phyloP scores from a whole-genome alignment of 768 basidiomycete genomes.

The Tulasnella sp. region DNA sequence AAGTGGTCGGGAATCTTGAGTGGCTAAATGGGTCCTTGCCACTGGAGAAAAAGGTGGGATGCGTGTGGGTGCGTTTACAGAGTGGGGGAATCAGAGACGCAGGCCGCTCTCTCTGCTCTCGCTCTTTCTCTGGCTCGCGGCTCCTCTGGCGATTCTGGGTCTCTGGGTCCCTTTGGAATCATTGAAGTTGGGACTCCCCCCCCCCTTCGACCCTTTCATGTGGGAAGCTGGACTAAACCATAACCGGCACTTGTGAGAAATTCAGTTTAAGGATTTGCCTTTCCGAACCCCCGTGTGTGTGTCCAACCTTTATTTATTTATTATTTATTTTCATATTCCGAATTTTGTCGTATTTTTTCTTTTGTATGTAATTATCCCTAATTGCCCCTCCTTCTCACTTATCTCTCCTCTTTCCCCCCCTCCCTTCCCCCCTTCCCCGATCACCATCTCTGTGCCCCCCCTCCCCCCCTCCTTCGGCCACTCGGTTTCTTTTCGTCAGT shows the following conservation, averaged over 20 bases:
- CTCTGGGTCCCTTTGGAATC: conserved; percentile 9
- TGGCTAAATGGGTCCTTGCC: neutral
- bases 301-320: neutral
- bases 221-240: conserved; percentile 4
- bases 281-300: conserved; percentile 3
- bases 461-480: neutral
- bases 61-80: neutral
- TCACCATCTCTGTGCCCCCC: neutral
- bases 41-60: conserved; percentile 7
- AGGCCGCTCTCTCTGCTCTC: neutral
- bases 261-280: conserved; percentile 20
- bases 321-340: neutral
- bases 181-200: neutral
- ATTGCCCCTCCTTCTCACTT: neutral
- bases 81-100: neutral
- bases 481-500: conserved; percentile 3
- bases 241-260: neutral
- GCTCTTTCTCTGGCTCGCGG: neutral
- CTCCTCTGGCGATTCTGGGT: too few relatives aligned
- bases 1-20: conserved; percentile 15
- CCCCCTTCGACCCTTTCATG: neutral
- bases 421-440: neutral
- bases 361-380: neutral
- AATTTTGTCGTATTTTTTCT: too few relatives aligned
- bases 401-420: neutral